A percentile compares a stretch with the other conserved stretches of the same genome.
phyloP scores from a whole-genome alignment of 177 flowering plant species.

The Vitis hybrid region DNA sequence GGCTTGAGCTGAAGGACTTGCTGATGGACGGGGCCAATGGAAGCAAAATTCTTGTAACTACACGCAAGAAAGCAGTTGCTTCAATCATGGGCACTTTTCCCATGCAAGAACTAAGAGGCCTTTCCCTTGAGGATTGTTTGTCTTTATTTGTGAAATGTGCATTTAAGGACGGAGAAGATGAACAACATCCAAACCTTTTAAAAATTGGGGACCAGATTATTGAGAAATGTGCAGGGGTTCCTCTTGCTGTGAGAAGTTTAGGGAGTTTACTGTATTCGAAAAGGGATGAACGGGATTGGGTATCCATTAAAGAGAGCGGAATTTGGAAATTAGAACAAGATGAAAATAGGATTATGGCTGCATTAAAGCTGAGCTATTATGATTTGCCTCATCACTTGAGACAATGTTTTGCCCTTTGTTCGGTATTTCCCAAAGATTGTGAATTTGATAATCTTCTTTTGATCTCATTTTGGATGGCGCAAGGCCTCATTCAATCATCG shows the following conservation, averaged over 20 bases:
- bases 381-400: not conserved
- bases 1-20: not conserved
- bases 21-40: not conserved
- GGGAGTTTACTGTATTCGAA: conserved; percentile 1
- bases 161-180: not conserved
- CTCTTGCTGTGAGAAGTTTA: conserved; percentile 11
- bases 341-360: not conserved
- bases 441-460: accelerated
- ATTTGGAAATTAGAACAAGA: not conserved
- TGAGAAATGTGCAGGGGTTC: conserved; percentile 10
- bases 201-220: conserved; percentile 10
- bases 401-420: not conserved
- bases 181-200: not conserved
- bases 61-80: conserved; percentile 1
- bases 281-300: not conserved
- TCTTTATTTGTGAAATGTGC: conserved; percentile 2
- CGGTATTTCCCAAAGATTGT: not conserved
- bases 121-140: not conserved
- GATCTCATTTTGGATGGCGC: conserved; percentile 2
- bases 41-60: conserved; percentile 12
- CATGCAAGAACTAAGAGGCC: not conserved
- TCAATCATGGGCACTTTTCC: not conserved
- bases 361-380: not conserved
- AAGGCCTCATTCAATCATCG: not conserved
- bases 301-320: not conserved